Conservation (phyloP, 257 asterid genomes). For the Salvia hispanica region DNA sequence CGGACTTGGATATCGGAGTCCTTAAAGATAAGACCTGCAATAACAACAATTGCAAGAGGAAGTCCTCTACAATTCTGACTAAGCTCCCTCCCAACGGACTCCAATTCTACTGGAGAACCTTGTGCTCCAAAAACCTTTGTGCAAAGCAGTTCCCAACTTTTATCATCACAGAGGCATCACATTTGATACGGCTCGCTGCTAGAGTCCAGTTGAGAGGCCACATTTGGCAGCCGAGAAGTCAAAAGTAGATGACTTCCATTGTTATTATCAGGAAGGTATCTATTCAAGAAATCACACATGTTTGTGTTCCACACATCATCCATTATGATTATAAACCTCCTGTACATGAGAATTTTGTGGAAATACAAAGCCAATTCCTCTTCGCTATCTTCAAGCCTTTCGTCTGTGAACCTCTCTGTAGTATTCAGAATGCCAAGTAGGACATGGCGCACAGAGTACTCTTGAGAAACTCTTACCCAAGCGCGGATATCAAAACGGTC, state of each 20-base stretch:
- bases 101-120: not conserved
- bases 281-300: not conserved
- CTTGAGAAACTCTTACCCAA: slow-evolving; percentile 28
- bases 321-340: slow-evolving; percentile 26
- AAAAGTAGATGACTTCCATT: slow-evolving; percentile 21
- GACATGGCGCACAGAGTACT: not conserved
- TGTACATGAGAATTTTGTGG: slow-evolving; percentile 1
- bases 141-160: slow-evolving; percentile 26
- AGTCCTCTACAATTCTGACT: slow-evolving; percentile 30
- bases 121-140: not conserved
- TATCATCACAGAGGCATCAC: not conserved
- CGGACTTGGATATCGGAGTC: not conserved
- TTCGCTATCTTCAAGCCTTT: not conserved
- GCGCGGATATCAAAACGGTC: slow-evolving; percentile 1
- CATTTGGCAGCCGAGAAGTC: slow-evolving; percentile 9
- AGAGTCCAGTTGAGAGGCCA: not conserved
- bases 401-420: not conserved
- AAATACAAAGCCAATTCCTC: not conserved
- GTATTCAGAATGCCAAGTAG: not conserved
- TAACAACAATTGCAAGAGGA: slow-evolving; percentile 31
- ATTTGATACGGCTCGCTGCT: slow-evolving; percentile 4
- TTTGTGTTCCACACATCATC: slow-evolving; percentile 26
- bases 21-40: slow-evolving; percentile 28
- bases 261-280: not conserved
- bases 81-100: slow-evolving; percentile 22